Percentiles rank a stretch among this genome's conserved stretches.
These are phyloP conservation scores for Rhodamnia argentea DNA, from an alignment of 345 rosid genomes.

Conservation along the genomic window DNA sequence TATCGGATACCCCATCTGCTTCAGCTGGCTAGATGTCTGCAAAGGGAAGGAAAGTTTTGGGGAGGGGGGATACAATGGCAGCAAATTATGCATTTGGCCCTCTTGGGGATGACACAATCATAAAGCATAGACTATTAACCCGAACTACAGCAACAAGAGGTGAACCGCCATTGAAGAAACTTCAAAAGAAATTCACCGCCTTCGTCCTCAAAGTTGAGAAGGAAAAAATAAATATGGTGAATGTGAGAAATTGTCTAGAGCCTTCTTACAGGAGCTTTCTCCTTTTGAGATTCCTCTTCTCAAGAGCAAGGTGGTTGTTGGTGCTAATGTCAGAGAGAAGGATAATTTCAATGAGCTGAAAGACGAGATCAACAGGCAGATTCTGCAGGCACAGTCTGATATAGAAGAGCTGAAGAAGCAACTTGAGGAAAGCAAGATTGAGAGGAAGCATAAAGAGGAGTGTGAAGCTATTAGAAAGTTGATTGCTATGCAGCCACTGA, in stretches of 20 bases:
- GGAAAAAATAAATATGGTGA: conserved; percentile 55
- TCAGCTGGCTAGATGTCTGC: conserved; percentile 39
- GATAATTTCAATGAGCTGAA: conserved; percentile 75
- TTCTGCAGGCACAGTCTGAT: conserved; percentile 55
- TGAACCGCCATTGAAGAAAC: conserved; percentile 90
- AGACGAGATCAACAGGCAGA: conserved; percentile 61
- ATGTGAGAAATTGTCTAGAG: conserved; percentile 57
- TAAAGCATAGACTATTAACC: conserved; percentile 73
- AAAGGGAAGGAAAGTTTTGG: conserved; percentile 62
- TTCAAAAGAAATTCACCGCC: conserved; percentile 90
- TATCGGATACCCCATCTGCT: not conserved
- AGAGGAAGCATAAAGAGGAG: conserved; percentile 94
- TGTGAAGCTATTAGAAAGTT: conserved; percentile 81
- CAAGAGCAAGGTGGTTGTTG: conserved; percentile 76
- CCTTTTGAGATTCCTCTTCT: conserved; percentile 90
- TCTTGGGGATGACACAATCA: conserved; percentile 69
- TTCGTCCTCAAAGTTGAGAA: conserved; percentile 69
- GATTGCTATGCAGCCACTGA: conserved; percentile 72
- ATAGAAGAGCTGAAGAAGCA: conserved; percentile 80
- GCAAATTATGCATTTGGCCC: conserved; percentile 85
- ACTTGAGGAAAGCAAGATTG: conserved; percentile 87
- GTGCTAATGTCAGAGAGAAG: conserved; percentile 71
- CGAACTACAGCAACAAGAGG: conserved; percentile 97
- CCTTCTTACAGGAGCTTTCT: conserved; percentile 77
- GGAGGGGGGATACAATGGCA: conserved; percentile 50